A percentile compares a stretch with the other conserved stretches of the same genome.
These are phyloP conservation scores for Gremmenia infestans DNA, from an alignment of 2,329 filamentous ascomycete species.

Conservation along the genomic window DNA sequence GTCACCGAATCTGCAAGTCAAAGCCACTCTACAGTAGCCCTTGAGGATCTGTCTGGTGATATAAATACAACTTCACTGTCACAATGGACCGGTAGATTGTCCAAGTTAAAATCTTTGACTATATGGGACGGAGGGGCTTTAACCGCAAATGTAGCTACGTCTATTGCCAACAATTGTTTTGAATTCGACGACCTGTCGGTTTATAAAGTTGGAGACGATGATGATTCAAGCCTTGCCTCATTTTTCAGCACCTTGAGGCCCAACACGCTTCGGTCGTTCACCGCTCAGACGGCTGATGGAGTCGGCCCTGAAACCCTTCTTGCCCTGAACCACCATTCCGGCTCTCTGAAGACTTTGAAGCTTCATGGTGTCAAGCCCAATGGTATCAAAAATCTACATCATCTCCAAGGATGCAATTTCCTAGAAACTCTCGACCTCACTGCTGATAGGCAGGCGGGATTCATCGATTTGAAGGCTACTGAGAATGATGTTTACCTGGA, in stretches of 20 bases:
- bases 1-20: slow-evolving; percentile 36
- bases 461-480: slow-evolving; percentile 43
- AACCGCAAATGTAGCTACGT: slow-evolving; percentile 45
- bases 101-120: slow-evolving; percentile 52
- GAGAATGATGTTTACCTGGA: slow-evolving; percentile 48
- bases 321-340: slow-evolving; percentile 46
- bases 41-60: slow-evolving; percentile 55
- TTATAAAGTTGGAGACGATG: slow-evolving; percentile 34
- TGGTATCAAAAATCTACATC: slow-evolving; percentile 43
- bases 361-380: slow-evolving; percentile 43
- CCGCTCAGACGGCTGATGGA: slow-evolving; percentile 50
- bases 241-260: slow-evolving; percentile 53
- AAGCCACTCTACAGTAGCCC: slow-evolving; percentile 41
- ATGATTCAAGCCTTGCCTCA: slow-evolving; percentile 50
- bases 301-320: slow-evolving; percentile 51
- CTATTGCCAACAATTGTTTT: slow-evolving; percentile 54
- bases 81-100: slow-evolving; percentile 54
- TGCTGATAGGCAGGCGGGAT: slow-evolving; percentile 36
- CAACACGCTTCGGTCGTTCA: slow-evolving; percentile 54
- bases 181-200: slow-evolving; percentile 57
- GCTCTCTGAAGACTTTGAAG: slow-evolving; percentile 50
- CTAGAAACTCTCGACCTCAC: slow-evolving; percentile 45
- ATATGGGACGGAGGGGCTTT: slow-evolving; percentile 58
- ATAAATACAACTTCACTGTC: slow-evolving; percentile 48
- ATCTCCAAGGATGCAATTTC: slow-evolving; percentile 43